Percentiles rank a stretch among this genome's conserved stretches.
Evolutionary conservation across 2,329 filamentous ascomycete species (phyloP).

Genomic region (Aureobasidium sp.): DNA sequence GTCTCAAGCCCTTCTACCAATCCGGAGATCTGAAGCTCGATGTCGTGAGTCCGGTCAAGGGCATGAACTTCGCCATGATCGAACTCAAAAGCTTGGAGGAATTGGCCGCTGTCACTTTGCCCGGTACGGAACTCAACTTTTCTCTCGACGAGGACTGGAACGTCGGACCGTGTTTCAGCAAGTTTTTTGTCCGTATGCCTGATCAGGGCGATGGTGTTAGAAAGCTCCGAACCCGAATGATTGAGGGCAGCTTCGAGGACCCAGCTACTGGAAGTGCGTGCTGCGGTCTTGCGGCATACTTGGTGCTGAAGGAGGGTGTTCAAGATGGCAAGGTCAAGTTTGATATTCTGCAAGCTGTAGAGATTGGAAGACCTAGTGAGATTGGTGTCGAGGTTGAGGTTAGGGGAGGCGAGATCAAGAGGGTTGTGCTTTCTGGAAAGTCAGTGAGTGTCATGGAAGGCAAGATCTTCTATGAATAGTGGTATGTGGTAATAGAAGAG

Average conservation of each 20-base stretch:
- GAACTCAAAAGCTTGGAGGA: constrained; percentile 51
- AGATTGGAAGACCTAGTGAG: constrained; percentile 43
- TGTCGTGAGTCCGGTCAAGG: constrained; percentile 51
- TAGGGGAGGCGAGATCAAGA: constrained; percentile 29
- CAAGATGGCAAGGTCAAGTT: constrained; percentile 27
- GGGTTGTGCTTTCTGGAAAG: constrained; percentile 34
- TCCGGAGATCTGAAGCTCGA: constrained; percentile 16
- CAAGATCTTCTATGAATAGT: constrained; percentile 17
- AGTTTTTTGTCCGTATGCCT: constrained; percentile 48
- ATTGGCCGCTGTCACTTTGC: constrained; percentile 39
- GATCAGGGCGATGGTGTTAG: constrained; percentile 21
- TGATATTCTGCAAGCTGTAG: constrained; percentile 41
- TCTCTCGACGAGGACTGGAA: constrained; percentile 42
- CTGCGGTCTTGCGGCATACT: constrained; percentile 36
- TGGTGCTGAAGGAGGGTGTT: constrained; percentile 33
- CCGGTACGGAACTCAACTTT: constrained; percentile 25
- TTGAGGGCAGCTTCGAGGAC: constrained; percentile 41
- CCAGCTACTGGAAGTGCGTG: constrained; percentile 44
- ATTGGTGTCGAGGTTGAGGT: constrained; percentile 39
- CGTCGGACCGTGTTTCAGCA: constrained; percentile 44
- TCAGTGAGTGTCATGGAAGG: constrained; percentile 37
- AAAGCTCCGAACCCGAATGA: constrained; percentile 51
- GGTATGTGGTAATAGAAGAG: no score
- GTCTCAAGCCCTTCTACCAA: constrained; percentile 17
- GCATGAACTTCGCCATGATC: constrained; percentile 64